These are phyloP conservation scores for Cryptococcus jaspeensis DNA, from an alignment of 1,284 basidiomycete species.

Conservation along the genomic window DNA sequence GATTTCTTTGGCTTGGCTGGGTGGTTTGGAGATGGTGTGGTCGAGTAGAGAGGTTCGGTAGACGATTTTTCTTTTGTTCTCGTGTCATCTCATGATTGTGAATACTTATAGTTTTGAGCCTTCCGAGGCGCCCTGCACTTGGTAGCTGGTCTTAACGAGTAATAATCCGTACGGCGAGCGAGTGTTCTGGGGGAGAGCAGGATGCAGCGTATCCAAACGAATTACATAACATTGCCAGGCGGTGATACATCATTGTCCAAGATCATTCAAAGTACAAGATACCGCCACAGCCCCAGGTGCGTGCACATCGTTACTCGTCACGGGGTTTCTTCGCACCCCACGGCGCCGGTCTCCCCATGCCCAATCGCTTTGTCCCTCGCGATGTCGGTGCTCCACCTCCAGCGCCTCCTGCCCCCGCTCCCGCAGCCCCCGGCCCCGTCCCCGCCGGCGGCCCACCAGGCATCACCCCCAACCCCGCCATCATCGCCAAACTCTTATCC, in stretches of 20 bases:
- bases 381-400: conserved; percentile 1
- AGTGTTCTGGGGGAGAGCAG: too few species aligned
- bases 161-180: too few species aligned
- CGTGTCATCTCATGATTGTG: background rate
- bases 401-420: background rate
- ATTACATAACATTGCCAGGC: too few species aligned
- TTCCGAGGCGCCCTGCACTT: too few species aligned
- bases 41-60: background rate
- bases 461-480: conserved; percentile 38
- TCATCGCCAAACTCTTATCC: conserved; percentile 31
- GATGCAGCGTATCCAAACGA: too few species aligned
- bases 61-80: background rate
- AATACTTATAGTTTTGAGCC: too few species aligned
- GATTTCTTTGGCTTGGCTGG: too few species aligned
- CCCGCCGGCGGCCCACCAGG: conserved; percentile 11
- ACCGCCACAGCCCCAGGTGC: too few species aligned
- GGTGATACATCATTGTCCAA: too few species aligned
- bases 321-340: conserved; percentile 38
- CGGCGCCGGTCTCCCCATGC: conserved; percentile 47
- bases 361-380: conserved; percentile 43
- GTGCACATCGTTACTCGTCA: conserved; percentile 1
- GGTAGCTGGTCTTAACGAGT: too few species aligned
- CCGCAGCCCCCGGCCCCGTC: background rate
- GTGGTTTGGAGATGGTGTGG: too few species aligned
- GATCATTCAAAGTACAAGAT: too few species aligned